Evolutionary conservation across 2,329 filamentous ascomycete species (phyloP).

Genomic region (Claviceps sp.): DNA sequence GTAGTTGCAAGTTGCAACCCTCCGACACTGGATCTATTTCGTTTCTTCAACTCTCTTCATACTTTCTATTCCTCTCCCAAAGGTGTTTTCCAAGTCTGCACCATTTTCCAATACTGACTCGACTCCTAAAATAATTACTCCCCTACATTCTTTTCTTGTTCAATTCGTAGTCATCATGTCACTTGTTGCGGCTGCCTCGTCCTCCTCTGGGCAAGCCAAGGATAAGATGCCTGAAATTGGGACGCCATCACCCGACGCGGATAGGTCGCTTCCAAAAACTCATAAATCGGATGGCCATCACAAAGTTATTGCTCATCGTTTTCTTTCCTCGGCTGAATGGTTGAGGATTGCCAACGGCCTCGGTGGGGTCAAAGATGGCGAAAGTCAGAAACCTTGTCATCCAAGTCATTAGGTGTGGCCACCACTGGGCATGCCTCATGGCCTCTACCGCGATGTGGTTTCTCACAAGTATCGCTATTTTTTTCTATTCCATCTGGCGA

Average conservation of each 20-base stretch:
- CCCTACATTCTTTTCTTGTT: neutral
- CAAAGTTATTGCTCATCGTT: conserved; percentile 19
- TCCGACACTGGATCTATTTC: neutral
- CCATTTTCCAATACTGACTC: neutral
- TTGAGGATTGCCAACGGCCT: conserved; percentile 31
- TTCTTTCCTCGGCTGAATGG: conserved; percentile 32
- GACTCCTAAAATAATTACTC: neutral
- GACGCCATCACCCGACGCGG: neutral
- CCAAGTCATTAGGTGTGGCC: conserved; percentile 31
- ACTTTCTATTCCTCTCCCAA: neutral
- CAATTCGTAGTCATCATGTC: neutral
- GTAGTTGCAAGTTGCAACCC: too few relatives aligned
- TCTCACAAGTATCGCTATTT: conserved; percentile 29
- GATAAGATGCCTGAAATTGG: neutral
- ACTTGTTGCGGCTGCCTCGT: neutral
- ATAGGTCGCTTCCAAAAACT: neutral
- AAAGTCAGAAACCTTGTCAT: conserved; percentile 28
- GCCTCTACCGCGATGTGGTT: conserved; percentile 36
- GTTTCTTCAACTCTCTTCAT: neutral
- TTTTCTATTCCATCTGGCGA: conserved; percentile 30
- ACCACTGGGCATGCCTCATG: conserved; percentile 31
- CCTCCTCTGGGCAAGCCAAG: neutral
- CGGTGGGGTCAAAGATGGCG: conserved; percentile 32
- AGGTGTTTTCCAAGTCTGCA: neutral
- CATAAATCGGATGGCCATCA: conserved; percentile 8